Percentiles rank a stretch among this genome's conserved stretches.
Conservation (phyloP, 23 red algal species). For the Chondrus crispus region DNA sequence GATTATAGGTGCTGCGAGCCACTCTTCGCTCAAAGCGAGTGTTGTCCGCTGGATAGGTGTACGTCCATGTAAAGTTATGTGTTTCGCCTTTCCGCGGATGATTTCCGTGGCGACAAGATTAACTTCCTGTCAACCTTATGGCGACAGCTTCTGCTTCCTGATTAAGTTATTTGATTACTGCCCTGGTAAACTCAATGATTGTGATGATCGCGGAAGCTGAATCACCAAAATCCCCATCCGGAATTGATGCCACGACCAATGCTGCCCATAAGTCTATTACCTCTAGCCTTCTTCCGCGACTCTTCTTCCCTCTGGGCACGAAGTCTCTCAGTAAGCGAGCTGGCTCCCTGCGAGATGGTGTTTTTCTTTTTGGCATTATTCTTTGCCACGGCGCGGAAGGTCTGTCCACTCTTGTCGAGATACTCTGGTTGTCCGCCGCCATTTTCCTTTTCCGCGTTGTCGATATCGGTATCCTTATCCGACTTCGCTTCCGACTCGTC, state of each 20-base stretch:
- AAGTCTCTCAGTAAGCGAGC: conserved; percentile 59
- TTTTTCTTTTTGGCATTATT: conserved; percentile 68
- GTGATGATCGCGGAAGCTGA: too few species aligned
- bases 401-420: conserved; percentile 46
- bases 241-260: conserved; percentile 68
- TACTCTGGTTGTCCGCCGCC: not conserved
- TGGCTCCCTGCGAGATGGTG: conserved; percentile 59
- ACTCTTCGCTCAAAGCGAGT: too few species aligned
- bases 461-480: not conserved
- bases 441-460: conserved; percentile 56
- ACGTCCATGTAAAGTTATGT: too few species aligned
- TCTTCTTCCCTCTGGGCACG: conserved; percentile 74
- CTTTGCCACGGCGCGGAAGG: conserved; percentile 45
- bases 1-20: too few species aligned
- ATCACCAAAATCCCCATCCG: conserved; percentile 69
- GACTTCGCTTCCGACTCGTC: conserved; percentile 5
- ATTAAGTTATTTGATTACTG: too few species aligned
- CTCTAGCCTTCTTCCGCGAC: conserved; percentile 47
- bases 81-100: too few species aligned
- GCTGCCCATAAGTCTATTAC: conserved; percentile 57
- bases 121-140: too few species aligned
- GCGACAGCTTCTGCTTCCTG: too few species aligned
- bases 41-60: too few species aligned
- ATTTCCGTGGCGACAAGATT: too few species aligned
- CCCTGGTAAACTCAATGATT: too few species aligned